Base-by-base conservation (phyloP, 495 filamentous ascomycete genomes). In the Aspergillus cavernicola region DNA sequence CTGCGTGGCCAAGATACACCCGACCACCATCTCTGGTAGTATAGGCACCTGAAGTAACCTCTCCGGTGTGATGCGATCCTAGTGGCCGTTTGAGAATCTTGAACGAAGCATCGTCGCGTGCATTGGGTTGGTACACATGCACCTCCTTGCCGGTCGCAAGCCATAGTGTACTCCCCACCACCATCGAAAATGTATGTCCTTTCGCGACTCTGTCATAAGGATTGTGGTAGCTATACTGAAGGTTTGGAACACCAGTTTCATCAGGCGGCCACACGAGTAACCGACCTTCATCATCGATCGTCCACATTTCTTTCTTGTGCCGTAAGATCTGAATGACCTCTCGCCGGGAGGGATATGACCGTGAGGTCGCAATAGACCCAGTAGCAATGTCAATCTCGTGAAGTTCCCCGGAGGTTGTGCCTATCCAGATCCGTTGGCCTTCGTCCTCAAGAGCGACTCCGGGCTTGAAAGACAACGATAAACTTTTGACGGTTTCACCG, bases 261-360 rank as follows among this genome's bases (percentile, higher is more conserved):
- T 92, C 89, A 16, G 91, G 85, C 7, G 80, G 80, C 93, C 93
- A 98, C 18, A 97, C 81, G 53, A 89, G 82, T 18, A 98, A 74
- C 33, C 86, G 90, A 11, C 93, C 93, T 56, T 87, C 84, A 52
- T 96, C 91, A 69, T 97, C 95, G 12, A 97, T 60, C 2, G 91
- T 90, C 93, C 93, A 98, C 74, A 98, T 84, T 57, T 95, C 87
- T 58, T 90, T 88, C 53, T 82, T 85, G 68, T 92, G 85, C 43
- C 92, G 84, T 55, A 87, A 82, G 16, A 98, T 96, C 64, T 86
- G 91, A 52, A 92, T 82, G 50, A 98, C 81, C 60, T 96, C 89
- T 41, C 85, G 77, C 28, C 91, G 84, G 1, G 83, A 83, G 54
- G 97, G 93, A 15, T 90, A 87, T 9, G 79, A 67, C 54, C 85